Evolutionary conservation across 1,139 yeast genomes (phyloP).

Genomic region (Kodamaea alishanica): DNA sequence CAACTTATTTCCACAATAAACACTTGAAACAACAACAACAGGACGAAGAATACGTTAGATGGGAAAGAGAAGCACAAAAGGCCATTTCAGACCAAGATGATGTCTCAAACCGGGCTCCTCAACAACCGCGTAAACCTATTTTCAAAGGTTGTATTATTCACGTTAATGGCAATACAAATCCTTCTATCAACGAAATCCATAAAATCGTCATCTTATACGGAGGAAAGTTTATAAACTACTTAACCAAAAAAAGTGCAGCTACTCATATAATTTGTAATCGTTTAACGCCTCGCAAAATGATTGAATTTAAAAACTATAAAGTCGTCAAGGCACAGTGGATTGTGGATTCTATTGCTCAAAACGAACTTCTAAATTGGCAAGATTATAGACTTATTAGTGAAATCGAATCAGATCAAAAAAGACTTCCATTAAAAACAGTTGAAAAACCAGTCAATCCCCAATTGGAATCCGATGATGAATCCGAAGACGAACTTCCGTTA

Average conservation of each 20-base stretch:
- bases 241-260: slow-evolving; percentile 66
- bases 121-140: slow-evolving; percentile 24
- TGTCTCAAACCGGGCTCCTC: slow-evolving; percentile 9
- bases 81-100: slow-evolving; percentile 15
- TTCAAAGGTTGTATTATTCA: slow-evolving; percentile 64
- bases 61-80: slow-evolving; percentile 40
- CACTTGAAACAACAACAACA: slow-evolving; percentile 62
- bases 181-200: slow-evolving; percentile 70
- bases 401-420: slow-evolving; percentile 48
- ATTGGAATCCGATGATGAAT: slow-evolving; percentile 1
- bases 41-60: slow-evolving; percentile 50
- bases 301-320: slow-evolving; percentile 61
- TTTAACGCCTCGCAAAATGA: slow-evolving; percentile 70
- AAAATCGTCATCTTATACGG: slow-evolving; percentile 72
- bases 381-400: slow-evolving; percentile 55
- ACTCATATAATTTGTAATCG: slow-evolving; percentile 83
- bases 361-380: slow-evolving; percentile 61
- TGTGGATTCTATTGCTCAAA: slow-evolving; percentile 52
- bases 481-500: slow-evolving; percentile 13
- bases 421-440: slow-evolving; percentile 26
- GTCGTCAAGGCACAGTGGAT: slow-evolving; percentile 88
- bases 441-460: slow-evolving; percentile 3
- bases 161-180: slow-evolving; percentile 84
- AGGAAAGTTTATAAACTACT: slow-evolving; percentile 67
- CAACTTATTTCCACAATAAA: slow-evolving; percentile 65